A percentile compares a stretch with the other conserved stretches of the same genome.
These are phyloP conservation scores for Aspergillus fischeri DNA, from an alignment of 2,329 filamentous ascomycete genomes.

Conservation along the genomic window DNA sequence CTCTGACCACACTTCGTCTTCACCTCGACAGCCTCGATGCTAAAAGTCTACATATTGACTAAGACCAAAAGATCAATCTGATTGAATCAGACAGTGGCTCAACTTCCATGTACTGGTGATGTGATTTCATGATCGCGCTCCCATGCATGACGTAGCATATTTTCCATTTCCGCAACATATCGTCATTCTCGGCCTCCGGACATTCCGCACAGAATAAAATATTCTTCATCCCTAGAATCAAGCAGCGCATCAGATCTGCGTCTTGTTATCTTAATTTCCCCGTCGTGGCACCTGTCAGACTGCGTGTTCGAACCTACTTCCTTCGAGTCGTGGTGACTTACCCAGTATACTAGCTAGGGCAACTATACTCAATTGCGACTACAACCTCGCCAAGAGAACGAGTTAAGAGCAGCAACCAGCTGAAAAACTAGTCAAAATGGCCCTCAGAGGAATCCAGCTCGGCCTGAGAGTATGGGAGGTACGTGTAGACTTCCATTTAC, in stretches of 20 bases:
- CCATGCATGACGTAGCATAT: conserved; percentile 31
- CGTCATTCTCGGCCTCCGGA: conserved; percentile 29
- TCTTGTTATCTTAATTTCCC: conserved; percentile 6
- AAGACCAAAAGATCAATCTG: not conserved
- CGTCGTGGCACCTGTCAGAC: not conserved
- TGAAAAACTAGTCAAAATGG: conserved; percentile 19
- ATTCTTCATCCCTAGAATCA: conserved; percentile 1
- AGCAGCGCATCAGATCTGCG: not conserved
- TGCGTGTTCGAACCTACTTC: not conserved
- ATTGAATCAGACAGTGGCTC: not conserved
- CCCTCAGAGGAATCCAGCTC: conserved; percentile 23
- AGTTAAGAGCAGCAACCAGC: not conserved
- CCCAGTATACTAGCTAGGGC: not conserved
- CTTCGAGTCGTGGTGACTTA: not conserved
- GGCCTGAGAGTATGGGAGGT: conserved; percentile 33
- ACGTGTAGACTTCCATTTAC: conserved; percentile 3
- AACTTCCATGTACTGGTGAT: conserved; percentile 15
- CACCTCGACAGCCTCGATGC: not conserved
- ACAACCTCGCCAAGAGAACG: not conserved
- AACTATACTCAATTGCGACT: not conserved
- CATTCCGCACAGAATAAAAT: conserved; percentile 27
- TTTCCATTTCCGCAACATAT: conserved; percentile 17
- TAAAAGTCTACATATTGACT: not conserved
- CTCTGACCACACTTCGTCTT: not conserved
- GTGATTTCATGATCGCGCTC: conserved; percentile 23